Evolutionary conservation across 2,329 filamentous ascomycete genomes (phyloP).

Genomic region (Alternaria atra): DNA sequence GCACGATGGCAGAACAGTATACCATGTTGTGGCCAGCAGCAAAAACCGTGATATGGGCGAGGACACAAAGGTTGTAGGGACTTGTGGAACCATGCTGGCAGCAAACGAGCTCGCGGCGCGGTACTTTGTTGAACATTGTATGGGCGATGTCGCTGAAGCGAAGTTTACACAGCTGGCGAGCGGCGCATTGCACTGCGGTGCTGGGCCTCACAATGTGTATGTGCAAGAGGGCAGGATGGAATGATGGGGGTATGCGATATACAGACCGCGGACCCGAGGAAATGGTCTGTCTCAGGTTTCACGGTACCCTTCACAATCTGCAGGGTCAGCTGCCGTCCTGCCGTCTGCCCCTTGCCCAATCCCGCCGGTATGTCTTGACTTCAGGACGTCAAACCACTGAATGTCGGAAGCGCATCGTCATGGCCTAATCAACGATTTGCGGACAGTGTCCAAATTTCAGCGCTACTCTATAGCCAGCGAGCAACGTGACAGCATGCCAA

Average conservation of each 20-base stretch:
- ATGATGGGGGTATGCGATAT: not conserved
- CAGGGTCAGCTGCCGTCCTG: conserved; percentile 7
- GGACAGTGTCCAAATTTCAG: not conserved
- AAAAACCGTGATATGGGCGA: conserved; percentile 2
- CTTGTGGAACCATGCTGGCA: conserved; percentile 4
- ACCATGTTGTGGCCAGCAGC: conserved; percentile 6
- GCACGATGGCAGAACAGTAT: conserved; percentile 5
- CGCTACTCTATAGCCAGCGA: not conserved
- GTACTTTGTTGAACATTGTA: conserved; percentile 13
- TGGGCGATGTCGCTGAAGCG: conserved; percentile 1
- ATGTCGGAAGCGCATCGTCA: not conserved
- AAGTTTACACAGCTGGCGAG: conserved; percentile 10
- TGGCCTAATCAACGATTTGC: not conserved
- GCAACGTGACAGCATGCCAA: not conserved
- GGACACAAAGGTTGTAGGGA: conserved; percentile 1
- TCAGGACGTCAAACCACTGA: not conserved
- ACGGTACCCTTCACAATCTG: conserved; percentile 1
- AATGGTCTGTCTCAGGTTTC: conserved; percentile 5
- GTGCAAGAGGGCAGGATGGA: conserved; percentile 12
- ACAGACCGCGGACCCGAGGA: not conserved
- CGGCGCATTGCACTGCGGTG: conserved; percentile 14
- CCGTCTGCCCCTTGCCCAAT: not conserved
- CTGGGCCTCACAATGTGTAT: conserved; percentile 3
- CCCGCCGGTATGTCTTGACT: not conserved
- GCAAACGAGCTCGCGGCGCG: conserved; percentile 15